Percentiles rank a stretch among this genome's conserved stretches.
Evolutionary conservation across 257 asterid genomes (phyloP).

Genomic region (Mitragyna speciosa): DNA sequence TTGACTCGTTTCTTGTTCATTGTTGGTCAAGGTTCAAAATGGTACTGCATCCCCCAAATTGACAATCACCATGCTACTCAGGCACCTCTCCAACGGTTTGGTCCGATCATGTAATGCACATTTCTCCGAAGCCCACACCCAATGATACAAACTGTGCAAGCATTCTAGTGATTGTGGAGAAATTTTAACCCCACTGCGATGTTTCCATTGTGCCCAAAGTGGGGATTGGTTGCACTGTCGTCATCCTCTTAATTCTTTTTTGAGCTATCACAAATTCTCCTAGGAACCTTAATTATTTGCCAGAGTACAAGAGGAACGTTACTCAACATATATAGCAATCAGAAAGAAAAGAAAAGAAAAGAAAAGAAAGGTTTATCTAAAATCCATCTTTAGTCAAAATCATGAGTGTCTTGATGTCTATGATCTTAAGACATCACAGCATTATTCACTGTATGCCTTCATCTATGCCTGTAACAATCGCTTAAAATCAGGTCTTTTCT

Average conservation of each 20-base stretch:
- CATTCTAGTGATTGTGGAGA: not conserved
- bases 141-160: too few species aligned
- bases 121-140: too few species aligned
- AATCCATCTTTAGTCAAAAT: not conserved
- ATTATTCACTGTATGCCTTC: not conserved
- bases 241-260: slow-evolving; percentile 5
- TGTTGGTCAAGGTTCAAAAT: too few species aligned
- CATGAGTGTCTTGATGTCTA: not conserved
- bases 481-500: not conserved
- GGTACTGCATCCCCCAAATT: too few species aligned
- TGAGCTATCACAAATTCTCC: not conserved
- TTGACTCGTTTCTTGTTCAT: too few species aligned
- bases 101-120: too few species aligned
- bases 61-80: too few species aligned
- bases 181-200: not conserved
- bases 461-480: not conserved
- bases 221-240: slow-evolving; percentile 1
- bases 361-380: not conserved
- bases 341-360: not conserved
- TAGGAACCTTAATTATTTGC: slow-evolving; percentile 7
- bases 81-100: not conserved
- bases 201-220: not conserved
- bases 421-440: not conserved
- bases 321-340: not conserved
- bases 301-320: not conserved